A percentile compares a stretch with the other conserved stretches of the same genome.
phyloP scores from a whole-genome alignment of 2,329 filamentous ascomycete genomes.

The Pestalotiopsis sp. region DNA sequence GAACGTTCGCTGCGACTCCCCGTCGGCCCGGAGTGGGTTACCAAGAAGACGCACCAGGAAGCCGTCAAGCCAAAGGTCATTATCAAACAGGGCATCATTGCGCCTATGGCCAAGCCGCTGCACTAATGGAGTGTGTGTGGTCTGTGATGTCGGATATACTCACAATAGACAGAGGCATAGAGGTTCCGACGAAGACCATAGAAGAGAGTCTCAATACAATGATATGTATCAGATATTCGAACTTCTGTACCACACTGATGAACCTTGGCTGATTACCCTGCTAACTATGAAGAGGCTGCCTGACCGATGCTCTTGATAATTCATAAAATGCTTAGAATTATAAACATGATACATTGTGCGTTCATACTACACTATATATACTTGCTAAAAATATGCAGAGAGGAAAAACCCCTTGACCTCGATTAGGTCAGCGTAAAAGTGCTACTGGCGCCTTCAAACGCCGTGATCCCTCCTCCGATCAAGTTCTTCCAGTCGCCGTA shows the following conservation, averaged over 20 bases:
- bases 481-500: conserved; percentile 80
- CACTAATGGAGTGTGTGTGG: conserved; percentile 20
- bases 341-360: not conserved
- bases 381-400: not conserved
- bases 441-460: conserved; percentile 71
- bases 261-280: no score
- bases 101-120: conserved; percentile 80
- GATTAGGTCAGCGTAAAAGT: conserved; percentile 47
- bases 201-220: not conserved
- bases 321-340: no score
- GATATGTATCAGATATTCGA: no score
- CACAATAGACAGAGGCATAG: not conserved
- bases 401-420: not conserved
- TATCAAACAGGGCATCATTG: conserved; percentile 88
- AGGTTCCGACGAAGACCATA: not conserved
- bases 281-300: no score
- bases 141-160: not conserved
- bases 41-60: conserved; percentile 92
- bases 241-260: no score
- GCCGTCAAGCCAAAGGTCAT: conserved; percentile 87
- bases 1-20: conserved; percentile 86
- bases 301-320: no score
- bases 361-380: not conserved
- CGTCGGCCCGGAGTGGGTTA: conserved; percentile 92
- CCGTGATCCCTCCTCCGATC: conserved; percentile 59